Conservation (phyloP, 805 yeast species). For the Candida schatavii region DNA sequence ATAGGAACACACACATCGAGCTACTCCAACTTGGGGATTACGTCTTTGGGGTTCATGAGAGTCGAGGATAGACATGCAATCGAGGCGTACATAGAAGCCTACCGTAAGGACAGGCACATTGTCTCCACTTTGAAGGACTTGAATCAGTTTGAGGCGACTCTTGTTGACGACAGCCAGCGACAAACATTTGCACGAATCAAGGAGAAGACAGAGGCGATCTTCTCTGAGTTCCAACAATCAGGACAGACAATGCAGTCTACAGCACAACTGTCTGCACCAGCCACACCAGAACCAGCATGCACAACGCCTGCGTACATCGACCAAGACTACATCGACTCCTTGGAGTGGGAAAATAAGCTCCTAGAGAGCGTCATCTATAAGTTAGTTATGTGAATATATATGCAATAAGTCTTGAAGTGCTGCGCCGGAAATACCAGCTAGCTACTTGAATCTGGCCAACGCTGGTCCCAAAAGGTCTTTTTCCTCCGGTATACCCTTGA, state of each 20-base stretch:
- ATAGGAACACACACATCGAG: constrained; percentile 22
- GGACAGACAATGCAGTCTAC: neutral
- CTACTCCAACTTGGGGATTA: constrained; percentile 17
- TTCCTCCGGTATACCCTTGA: constrained; percentile 48
- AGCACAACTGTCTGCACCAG: neutral
- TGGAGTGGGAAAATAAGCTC: constrained; percentile 23
- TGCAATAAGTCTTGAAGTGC: neutral
- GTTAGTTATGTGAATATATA: constrained; percentile 4
- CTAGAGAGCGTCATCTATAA: constrained; percentile 16
- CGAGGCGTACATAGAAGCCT: constrained; percentile 7
- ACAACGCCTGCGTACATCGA: constrained; percentile 8
- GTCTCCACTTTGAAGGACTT: neutral
- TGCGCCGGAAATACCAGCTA: constrained; percentile 1
- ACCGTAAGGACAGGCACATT: neutral
- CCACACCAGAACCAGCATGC: neutral
- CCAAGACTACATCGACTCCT: constrained; percentile 13
- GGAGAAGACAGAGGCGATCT: neutral
- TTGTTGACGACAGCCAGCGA: neutral
- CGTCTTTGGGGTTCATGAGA: constrained; percentile 15
- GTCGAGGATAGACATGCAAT: constrained; percentile 14
- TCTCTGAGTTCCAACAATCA: neutral
- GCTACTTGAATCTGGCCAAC: constrained; percentile 45
- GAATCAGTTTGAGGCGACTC: neutral
- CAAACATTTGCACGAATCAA: neutral
- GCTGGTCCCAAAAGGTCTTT: constrained; percentile 53